Percentiles rank a stretch among this genome's conserved stretches.
These are phyloP conservation scores for Lecanicillium sp. DNA, from an alignment of 2,329 filamentous ascomycete genomes.

Conservation along the genomic window DNA sequence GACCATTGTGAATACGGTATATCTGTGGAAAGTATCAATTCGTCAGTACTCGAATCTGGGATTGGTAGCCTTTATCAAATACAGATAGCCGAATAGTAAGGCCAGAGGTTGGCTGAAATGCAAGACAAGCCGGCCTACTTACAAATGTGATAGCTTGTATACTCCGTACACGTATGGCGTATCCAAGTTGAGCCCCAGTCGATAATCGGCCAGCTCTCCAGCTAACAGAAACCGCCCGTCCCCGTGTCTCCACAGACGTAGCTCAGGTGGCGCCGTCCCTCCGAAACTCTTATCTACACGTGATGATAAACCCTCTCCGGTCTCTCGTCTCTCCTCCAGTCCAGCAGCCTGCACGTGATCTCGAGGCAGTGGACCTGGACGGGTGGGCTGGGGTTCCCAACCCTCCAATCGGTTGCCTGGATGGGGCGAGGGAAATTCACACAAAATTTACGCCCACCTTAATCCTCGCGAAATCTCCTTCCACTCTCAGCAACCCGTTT, in stretches of 20 bases:
- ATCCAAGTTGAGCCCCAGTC: slow-evolving; percentile 7
- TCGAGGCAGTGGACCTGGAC: not conserved
- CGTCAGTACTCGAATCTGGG: not conserved
- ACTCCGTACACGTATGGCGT: slow-evolving; percentile 13
- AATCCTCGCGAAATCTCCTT: slow-evolving; percentile 29
- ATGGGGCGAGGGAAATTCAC: slow-evolving; percentile 28
- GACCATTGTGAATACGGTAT: slow-evolving; percentile 39
- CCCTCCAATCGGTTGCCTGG: slow-evolving; percentile 30
- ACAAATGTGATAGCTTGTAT: slow-evolving; percentile 5
- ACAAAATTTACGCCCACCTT: slow-evolving; percentile 34
- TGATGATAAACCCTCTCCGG: slow-evolving; percentile 15
- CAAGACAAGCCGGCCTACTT: slow-evolving; percentile 1
- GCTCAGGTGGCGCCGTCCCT: too few species aligned
- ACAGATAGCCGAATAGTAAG: not conserved
- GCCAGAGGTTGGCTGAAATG: not conserved
- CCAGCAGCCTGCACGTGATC: slow-evolving; percentile 20
- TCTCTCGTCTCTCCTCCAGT: too few species aligned
- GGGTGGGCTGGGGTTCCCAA: slow-evolving; percentile 31
- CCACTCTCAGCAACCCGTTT: slow-evolving; percentile 23
- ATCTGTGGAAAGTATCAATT: slow-evolving; percentile 7
- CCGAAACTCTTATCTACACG: slow-evolving; percentile 17
- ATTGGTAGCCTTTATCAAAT: too few species aligned
- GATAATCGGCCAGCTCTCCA: slow-evolving; percentile 2
- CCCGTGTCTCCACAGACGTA: too few species aligned
- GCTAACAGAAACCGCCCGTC: not conserved